Evolutionary conservation across 2,329 filamentous ascomycete genomes (phyloP), one percentile per base, ranked within the genome.

Genomic region (Pseudogymnoascus sp.): DNA sequence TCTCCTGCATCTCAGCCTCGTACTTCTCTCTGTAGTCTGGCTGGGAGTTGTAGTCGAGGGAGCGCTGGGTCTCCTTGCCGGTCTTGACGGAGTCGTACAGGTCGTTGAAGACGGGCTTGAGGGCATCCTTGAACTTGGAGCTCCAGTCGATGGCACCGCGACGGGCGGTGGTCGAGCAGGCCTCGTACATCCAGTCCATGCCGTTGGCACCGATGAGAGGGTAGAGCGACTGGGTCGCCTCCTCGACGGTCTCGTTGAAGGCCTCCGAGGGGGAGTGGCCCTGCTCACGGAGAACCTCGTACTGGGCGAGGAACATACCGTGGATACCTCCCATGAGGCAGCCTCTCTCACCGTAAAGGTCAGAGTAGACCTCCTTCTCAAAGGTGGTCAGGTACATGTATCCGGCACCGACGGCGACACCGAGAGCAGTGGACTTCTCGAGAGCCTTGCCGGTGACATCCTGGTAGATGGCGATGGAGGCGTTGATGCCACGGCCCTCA

Each of bases 101-200:
- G 75, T 90, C 85, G 82, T 97, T 93, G 87, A 99, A 99, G 76
- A 99, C 89, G 75, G 95, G 95, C 89, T 97, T 97, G 76, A 99
- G 86, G 76, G 90, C 92, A 72, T 93, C 90, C 90, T 97, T 97
- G 91, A 99, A 99, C 77, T 85, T 85, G 79, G 88, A 88, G 77
- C 89, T 93, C 95, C 95, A 99, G 86, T 99, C 95, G 77, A 99
- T 96, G 81, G 95, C 95, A 80, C 95, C 95, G 77, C 95, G 93
- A 76, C 95, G 91, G 75, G 95, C 95, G 65, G 95, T 99, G 77
- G 95, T 99, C 68, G 93, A 97, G 90, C 95, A 99, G 71, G 95
- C 95, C 78, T 93, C 93, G 84, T 96, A 99, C 95, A 99, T 99
- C 92, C 96, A 99, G 85, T 99, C 95, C 95, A 99, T 97, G 76